Evolutionary conservation across 1,284 basidiomycete species (phyloP).

Genomic region (Polyporus tsugae): DNA sequence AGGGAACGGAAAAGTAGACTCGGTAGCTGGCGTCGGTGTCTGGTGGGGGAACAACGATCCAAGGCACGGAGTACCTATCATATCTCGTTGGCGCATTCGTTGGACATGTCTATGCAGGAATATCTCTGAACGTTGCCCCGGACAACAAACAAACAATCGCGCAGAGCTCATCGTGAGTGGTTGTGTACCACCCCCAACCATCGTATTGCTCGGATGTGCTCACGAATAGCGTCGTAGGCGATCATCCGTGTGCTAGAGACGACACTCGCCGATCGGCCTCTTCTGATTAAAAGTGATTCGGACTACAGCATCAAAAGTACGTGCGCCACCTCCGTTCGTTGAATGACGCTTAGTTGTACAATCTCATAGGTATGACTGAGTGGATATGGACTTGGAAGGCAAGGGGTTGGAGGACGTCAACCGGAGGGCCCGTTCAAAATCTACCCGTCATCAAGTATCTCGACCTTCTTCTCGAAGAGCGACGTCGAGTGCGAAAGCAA

Average conservation of each 20-base stretch:
- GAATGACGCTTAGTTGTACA: not conserved
- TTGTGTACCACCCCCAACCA: not conserved
- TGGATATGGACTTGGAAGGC: slow-evolving; percentile 71
- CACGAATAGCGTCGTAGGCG: slow-evolving; percentile 54
- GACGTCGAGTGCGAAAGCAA: slow-evolving; percentile 57
- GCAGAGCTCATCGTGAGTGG: slow-evolving; percentile 81
- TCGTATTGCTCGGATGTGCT: not conserved
- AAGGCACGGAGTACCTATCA: slow-evolving; percentile 49
- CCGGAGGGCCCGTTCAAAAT: slow-evolving; percentile 71
- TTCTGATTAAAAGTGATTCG: slow-evolving; percentile 82
- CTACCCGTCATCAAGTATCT: slow-evolving; percentile 68
- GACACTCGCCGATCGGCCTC: slow-evolving; percentile 58
- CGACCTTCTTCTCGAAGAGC: slow-evolving; percentile 55
- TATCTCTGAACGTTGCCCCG: slow-evolving; percentile 80
- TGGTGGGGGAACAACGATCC: slow-evolving; percentile 76
- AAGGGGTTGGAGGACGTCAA: slow-evolving; percentile 57
- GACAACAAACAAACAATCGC: slow-evolving; percentile 87
- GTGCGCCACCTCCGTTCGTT: slow-evolving; percentile 18
- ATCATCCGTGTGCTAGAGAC: slow-evolving; percentile 78
- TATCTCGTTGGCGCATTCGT: not conserved
- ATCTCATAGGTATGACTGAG: slow-evolving; percentile 56
- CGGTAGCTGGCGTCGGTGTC: slow-evolving; percentile 77
- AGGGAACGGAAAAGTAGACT: slow-evolving; percentile 69
- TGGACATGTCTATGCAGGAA: slow-evolving; percentile 57
- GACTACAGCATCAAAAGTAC: slow-evolving; percentile 79